Base-by-base conservation (phyloP, 805 yeast species). In the Candida patagonica region DNA sequence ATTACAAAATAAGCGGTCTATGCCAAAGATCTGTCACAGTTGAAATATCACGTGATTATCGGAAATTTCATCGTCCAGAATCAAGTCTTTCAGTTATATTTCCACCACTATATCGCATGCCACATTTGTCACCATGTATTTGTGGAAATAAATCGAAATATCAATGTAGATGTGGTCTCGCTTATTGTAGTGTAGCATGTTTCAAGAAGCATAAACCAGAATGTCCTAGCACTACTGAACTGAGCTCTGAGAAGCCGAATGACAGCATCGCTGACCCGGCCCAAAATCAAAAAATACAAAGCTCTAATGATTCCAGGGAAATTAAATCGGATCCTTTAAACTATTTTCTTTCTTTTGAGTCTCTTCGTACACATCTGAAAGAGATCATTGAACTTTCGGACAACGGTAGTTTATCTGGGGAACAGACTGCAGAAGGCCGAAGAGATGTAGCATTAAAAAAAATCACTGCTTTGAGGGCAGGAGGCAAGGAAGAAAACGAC, bases 401-500 rank as follows among this genome's bases (percentile, higher is more conserved):
- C 24, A 76, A 78, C 43, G 63, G 72, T 1, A 49, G 53, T 1
- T 39, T 73, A 1, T 63, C 79, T 2, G 67, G 68, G 8, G 83
- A 76, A 47, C 59, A 62, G 17, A 66, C 68, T 15, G 43, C 56
- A 7, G 85, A 78, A 19, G 76, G 78, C 16, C 58, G 83, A 26
- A 47, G 62, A 19, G 78, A 72, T 20, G 67, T 80, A 9, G 83
- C 83, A 2, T 70, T 76, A 45, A 68, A 73, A 48, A 76, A 80
- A 48, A 61, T 84, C 7, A 65, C 73, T 6, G 75, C 74, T 40
- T 60, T 84, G 12, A 60, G 94, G 25, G 54, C 52, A 2, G 79
- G 80, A 4, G 94, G 94, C 0, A 40, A 65, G 0, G 85, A 83
- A 48, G 73, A 72, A 37, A 84, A 84, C 52, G 74, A 65, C 45